These are phyloP conservation scores for Pharus latifolius DNA, from an alignment of 176 grass and related monocot genomes.

Conservation along the genomic window DNA sequence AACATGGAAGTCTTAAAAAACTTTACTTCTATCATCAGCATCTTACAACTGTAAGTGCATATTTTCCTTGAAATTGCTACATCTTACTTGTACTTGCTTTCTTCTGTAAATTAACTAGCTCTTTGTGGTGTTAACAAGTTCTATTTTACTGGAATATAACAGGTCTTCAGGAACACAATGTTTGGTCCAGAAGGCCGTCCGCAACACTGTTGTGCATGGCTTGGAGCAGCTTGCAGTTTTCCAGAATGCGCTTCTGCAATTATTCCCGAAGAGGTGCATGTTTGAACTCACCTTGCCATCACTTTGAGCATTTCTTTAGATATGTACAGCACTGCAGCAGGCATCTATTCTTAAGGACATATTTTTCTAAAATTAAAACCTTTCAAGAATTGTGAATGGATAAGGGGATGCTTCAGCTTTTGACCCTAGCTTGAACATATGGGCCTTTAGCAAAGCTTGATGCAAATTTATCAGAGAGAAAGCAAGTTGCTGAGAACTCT, in stretches of 20 bases:
- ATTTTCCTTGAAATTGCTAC: constrained; percentile 1
- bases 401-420: background rate
- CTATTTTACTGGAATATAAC: constrained; percentile 23
- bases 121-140: constrained; percentile 15
- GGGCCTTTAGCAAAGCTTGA: background rate
- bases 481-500: background rate
- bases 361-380: background rate
- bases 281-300: constrained; percentile 9
- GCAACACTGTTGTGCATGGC: constrained; percentile 97
- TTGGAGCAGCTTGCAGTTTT: constrained; percentile 95
- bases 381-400: background rate
- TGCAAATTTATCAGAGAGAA: background rate
- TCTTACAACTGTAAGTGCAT: constrained; percentile 80
- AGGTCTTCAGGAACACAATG: constrained; percentile 99
- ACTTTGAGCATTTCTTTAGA: background rate
- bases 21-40: constrained; percentile 99
- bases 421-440: constrained; percentile 7
- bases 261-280: constrained; percentile 77
- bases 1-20: constrained; percentile 93
- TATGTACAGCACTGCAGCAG: background rate
- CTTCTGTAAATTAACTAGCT: background rate
- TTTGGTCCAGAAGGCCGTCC: constrained; percentile 96
- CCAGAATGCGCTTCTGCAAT: constrained; percentile 95
- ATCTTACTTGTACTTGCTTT: background rate
- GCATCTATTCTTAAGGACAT: background rate